Conservation (phyloP, 495 filamentous ascomycete species). For the Lasiosphaeris hirsuta region DNA sequence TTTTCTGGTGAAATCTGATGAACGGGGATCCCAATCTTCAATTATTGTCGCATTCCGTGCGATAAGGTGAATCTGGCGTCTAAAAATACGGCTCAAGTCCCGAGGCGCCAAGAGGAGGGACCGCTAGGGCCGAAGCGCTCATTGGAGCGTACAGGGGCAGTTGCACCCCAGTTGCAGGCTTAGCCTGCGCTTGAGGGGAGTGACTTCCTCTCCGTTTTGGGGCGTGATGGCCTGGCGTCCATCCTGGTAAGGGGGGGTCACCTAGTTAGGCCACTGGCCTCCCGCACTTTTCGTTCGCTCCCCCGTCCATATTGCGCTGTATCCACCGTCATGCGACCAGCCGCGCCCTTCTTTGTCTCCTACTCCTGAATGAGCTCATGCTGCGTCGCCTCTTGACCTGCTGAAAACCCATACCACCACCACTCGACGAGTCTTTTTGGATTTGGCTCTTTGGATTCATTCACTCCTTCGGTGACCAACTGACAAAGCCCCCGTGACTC, state of each 20-base stretch:
- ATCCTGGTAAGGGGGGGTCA: conserved; percentile 6
- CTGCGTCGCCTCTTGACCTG: background rate
- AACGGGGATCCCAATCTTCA: too few relatives aligned
- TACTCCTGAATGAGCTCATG: background rate
- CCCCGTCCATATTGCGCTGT: background rate
- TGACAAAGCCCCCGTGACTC: background rate
- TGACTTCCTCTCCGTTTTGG: background rate
- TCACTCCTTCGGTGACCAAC: background rate
- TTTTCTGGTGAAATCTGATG: too few relatives aligned
- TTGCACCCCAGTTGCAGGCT: conserved; percentile 13
- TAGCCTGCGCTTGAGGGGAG: conserved; percentile 3
- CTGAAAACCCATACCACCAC: background rate
- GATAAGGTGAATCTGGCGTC: too few relatives aligned
- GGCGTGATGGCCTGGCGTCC: background rate
- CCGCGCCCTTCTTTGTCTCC: conserved; percentile 1
- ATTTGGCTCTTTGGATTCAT: conserved; percentile 5
- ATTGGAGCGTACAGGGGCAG: too few relatives aligned
- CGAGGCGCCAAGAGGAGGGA: too few relatives aligned
- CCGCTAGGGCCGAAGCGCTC: too few relatives aligned
- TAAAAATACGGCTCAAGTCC: too few relatives aligned
- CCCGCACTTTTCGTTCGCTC: conserved; percentile 4
- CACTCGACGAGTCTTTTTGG: conserved; percentile 10
- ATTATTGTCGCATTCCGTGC: too few relatives aligned
- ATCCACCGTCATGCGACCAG: conserved; percentile 10
- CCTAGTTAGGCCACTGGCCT: background rate